phyloP scores from a whole-genome alignment of 2,329 filamentous ascomycete species.

The Beauveria australis region DNA sequence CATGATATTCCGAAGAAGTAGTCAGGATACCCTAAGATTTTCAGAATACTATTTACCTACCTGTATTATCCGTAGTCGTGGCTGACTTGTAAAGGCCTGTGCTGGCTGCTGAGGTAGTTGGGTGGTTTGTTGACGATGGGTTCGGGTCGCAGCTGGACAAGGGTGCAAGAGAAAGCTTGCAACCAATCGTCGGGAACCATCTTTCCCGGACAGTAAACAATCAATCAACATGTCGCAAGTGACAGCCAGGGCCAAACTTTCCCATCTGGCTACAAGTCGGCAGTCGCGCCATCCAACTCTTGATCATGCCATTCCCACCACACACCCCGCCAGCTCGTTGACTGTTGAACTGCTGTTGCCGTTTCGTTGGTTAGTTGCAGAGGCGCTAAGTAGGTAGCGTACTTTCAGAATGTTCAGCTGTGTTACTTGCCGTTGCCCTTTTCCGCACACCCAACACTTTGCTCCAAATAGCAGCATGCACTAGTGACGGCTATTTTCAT shows the following conservation, averaged over 20 bases:
- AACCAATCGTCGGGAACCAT: too few species aligned
- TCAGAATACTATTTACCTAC: too few species aligned
- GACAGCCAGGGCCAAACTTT: background rate
- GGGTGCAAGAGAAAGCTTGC: background rate
- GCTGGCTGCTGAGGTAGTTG: too few species aligned
- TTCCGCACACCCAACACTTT: background rate
- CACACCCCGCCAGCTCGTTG: background rate
- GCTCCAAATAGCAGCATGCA: background rate
- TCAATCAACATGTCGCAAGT: background rate
- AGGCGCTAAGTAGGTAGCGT: background rate
- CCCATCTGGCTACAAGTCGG: background rate
- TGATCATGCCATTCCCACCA: background rate
- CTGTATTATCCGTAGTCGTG: background rate
- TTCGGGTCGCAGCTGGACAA: background rate
- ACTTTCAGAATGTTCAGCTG: background rate
- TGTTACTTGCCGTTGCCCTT: background rate
- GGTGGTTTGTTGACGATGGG: background rate
- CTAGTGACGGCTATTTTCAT: background rate
- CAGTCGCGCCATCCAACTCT: background rate
- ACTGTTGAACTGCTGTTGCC: background rate
- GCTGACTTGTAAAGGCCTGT: background rate
- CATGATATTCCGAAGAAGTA: too few species aligned
- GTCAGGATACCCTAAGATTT: too few species aligned
- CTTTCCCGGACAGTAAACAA: too few species aligned
- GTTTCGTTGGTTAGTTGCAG: background rate